phyloP scores from a whole-genome alignment of 345 rosid genomes.

The Arabis hirsuta region DNA sequence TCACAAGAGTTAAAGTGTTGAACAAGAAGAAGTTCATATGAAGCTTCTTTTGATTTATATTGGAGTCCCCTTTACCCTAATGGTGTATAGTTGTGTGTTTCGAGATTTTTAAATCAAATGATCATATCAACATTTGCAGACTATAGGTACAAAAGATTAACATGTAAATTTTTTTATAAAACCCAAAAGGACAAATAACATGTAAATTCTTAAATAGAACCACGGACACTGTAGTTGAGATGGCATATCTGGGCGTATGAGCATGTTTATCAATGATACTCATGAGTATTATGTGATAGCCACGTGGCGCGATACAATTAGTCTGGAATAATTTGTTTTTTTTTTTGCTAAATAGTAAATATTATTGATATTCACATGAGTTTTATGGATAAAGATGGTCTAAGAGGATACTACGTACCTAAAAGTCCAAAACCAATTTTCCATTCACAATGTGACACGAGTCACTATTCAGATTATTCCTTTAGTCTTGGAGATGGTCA shows the following conservation, averaged over 20 bases:
- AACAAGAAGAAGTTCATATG: background rate
- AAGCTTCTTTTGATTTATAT: background rate
- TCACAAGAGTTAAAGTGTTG: background rate
- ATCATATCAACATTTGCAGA: conserved; percentile 5
- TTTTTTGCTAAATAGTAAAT: too few species aligned
- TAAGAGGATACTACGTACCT: conserved; percentile 7
- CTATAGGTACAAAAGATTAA: background rate
- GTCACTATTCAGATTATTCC: background rate
- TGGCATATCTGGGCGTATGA: conserved; percentile 22
- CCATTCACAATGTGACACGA: background rate
- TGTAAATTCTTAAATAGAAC: background rate
- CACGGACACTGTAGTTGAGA: conserved; percentile 5
- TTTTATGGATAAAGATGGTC: too few species aligned
- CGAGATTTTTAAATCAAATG: background rate
- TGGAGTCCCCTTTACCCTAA: background rate
- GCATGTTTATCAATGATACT: too few species aligned
- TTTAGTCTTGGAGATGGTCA: conserved; percentile 3
- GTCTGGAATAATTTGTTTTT: too few species aligned
- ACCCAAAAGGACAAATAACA: background rate
- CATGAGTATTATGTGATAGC: too few species aligned
- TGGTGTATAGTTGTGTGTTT: background rate
- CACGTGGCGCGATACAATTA: too few species aligned
- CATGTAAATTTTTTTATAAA: too few species aligned
- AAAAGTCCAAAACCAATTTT: background rate
- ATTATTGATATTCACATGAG: too few species aligned